Evolutionary conservation across 2,329 filamentous ascomycete genomes (phyloP).

Genomic region (Aspergillus chevalieri): DNA sequence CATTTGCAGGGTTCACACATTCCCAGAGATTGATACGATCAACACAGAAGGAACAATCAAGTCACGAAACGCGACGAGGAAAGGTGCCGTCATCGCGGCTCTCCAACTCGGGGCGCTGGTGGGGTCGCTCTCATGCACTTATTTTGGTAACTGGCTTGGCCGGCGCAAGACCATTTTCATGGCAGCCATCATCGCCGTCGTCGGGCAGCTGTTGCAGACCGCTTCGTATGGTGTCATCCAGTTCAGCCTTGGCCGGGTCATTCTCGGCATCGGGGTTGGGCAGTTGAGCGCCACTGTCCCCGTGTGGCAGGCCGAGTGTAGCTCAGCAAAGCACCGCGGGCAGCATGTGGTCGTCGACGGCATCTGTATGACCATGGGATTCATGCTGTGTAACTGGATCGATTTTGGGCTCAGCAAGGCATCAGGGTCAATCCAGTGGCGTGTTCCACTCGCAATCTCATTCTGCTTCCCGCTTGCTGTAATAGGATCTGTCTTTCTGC

Average conservation of each 20-base stretch:
- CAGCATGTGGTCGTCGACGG: constrained; percentile 45
- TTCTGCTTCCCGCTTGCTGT: constrained; percentile 49
- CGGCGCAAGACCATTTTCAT: constrained; percentile 43
- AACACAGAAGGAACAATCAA: constrained; percentile 17
- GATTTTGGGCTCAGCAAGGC: constrained; percentile 45
- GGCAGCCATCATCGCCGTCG: constrained; percentile 27
- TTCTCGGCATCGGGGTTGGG: constrained; percentile 45
- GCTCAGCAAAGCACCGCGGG: constrained; percentile 42
- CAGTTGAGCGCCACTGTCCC: constrained; percentile 44
- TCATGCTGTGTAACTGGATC: constrained; percentile 35
- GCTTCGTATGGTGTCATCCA: constrained; percentile 40
- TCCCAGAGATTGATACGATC: constrained; percentile 50
- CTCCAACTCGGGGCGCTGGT: constrained; percentile 17
- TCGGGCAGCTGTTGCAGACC: constrained; percentile 33
- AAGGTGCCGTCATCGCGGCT: constrained; percentile 21
- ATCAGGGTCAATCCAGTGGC: constrained; percentile 41
- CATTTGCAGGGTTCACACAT: constrained; percentile 34
- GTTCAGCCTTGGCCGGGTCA: constrained; percentile 43
- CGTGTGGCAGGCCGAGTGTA: constrained; percentile 46
- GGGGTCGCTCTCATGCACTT: constrained; percentile 14
- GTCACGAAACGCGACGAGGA: constrained; percentile 16
- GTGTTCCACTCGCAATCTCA: constrained; percentile 51
- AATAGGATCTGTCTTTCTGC: constrained; percentile 37
- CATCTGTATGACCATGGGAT: constrained; percentile 36
- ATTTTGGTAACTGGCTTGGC: constrained; percentile 43